Percentiles rank a stretch among this genome's conserved stretches.
Evolutionary conservation across 208 protist genomes (phyloP).

Genomic region (Leptomonas seymouri): DNA sequence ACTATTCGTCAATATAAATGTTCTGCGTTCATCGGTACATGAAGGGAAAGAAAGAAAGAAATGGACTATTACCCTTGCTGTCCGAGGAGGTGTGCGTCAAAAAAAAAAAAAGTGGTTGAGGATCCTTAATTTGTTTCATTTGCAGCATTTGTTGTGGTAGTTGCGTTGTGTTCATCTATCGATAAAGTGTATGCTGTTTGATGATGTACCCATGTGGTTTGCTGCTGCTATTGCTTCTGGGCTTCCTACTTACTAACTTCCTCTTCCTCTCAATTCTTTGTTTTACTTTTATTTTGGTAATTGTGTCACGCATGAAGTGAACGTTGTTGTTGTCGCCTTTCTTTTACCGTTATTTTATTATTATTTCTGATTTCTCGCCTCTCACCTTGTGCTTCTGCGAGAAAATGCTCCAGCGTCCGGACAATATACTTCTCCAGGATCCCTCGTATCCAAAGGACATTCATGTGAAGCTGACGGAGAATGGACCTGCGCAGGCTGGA

Average conservation of each 20-base stretch:
- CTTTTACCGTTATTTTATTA: slow-evolving; percentile 1
- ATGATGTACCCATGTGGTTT: no score
- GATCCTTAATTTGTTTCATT: no score
- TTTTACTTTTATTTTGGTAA: not conserved
- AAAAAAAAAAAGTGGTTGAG: not conserved
- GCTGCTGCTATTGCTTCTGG: no score
- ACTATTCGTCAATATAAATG: no score
- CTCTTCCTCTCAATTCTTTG: not conserved
- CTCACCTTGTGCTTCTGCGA: not conserved
- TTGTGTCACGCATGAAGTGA: not conserved
- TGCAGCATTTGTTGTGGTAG: no score
- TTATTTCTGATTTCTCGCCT: not conserved
- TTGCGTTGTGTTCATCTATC: no score
- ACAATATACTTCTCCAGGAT: slow-evolving; percentile 72
- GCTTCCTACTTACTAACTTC: no score
- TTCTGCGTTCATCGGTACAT: no score
- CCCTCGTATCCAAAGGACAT: slow-evolving; percentile 72
- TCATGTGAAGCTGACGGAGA: slow-evolving; percentile 46
- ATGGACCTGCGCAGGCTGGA: slow-evolving; percentile 65
- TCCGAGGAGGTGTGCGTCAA: no score
- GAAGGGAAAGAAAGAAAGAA: no score
- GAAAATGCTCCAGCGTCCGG: slow-evolving; percentile 76
- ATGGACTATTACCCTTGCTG: not conserved
- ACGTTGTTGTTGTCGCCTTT: not conserved
- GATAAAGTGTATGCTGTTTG: no score